Evolutionary conservation across 805 yeast species (phyloP), one percentile per base, ranked within the genome.

Genomic region (Saccharomycopsis sp.): DNA sequence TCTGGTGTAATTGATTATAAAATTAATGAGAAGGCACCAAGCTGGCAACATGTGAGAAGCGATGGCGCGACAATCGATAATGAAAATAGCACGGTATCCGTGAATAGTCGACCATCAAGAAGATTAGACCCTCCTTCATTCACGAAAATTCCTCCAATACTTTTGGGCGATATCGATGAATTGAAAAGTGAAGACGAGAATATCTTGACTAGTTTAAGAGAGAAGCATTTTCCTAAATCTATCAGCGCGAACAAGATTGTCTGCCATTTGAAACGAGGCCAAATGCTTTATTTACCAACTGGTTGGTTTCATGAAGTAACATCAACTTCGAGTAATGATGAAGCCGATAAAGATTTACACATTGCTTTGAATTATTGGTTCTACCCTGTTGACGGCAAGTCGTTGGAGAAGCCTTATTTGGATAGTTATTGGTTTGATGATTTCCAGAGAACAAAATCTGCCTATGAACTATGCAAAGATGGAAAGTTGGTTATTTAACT

Each of bases 241-340:
- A 55, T 68, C 33, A 49, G 60, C 1, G 64, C 76, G 1, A 59
- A 64, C 16, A 65, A 67, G 38, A 55, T 70, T 13, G 64, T 69
- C 14, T 77, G 77, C 1, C 64, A 71, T 56, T 52, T 83, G 22
- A 56, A 68, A 23, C 78, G 81, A 0, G 87, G 87, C 0, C 77
- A 81, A 40, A 75, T 80, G 79, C 58, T 83, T 19, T 83, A 74
- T 56, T 57, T 83, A 21, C 90, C 90, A 0, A 73, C 84, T 1
- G 88, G 90, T 2, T 83, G 89, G 89, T 83, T 83, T 55, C 90
- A 83, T 57, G 90, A 83, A 58, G 90, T 83, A 2, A 31, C 48
- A 9, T 73, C 85, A 1, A 79, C 85, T 7, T 79, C 66, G 57
- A 80, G 81, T 2, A 58, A 57, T 7, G 53, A 45, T 2, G 48